These are phyloP conservation scores for Phytophthora pluvialis DNA, from an alignment of 352 stramenopile genomes.

Conservation along the genomic window DNA sequence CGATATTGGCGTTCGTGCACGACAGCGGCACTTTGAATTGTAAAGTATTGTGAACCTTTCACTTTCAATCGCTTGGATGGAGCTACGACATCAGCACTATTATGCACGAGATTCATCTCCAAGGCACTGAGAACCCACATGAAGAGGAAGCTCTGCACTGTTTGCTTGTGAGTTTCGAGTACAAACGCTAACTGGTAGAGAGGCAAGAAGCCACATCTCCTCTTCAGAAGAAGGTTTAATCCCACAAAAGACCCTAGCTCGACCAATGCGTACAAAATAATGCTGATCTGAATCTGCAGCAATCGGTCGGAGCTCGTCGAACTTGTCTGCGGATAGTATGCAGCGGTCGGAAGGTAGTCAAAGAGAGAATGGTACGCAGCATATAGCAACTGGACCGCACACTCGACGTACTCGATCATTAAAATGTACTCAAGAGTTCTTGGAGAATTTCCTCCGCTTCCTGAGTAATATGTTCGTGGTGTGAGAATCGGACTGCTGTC, in stretches of 20 bases:
- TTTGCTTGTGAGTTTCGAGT: not conserved
- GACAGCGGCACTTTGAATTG: no score
- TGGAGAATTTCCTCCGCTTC: not conserved
- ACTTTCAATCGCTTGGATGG: no score
- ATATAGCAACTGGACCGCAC: not conserved
- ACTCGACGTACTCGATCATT: slow-evolving; percentile 1
- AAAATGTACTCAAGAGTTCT: not conserved
- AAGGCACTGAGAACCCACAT: not conserved
- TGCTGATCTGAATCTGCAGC: not conserved
- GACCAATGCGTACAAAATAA: not conserved
- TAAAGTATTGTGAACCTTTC: no score
- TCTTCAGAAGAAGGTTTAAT: not conserved
- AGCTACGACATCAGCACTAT: no score
- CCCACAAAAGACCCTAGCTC: not conserved
- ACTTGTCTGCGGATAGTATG: not conserved
- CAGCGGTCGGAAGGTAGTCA: not conserved
- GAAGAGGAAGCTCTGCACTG: not conserved
- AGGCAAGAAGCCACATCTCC: not conserved
- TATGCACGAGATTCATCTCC: no score
- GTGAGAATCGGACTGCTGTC: not conserved
- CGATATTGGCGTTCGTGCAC: no score
- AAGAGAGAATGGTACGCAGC: not conserved
- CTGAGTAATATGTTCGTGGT: not conserved
- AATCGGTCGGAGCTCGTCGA: not conserved
- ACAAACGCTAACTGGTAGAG: slow-evolving; percentile 11